Evolutionary conservation across 169 alveolate species (phyloP), one percentile per base, ranked within the genome.

Genomic region (Pseudocohnilembus persalinus): DNA sequence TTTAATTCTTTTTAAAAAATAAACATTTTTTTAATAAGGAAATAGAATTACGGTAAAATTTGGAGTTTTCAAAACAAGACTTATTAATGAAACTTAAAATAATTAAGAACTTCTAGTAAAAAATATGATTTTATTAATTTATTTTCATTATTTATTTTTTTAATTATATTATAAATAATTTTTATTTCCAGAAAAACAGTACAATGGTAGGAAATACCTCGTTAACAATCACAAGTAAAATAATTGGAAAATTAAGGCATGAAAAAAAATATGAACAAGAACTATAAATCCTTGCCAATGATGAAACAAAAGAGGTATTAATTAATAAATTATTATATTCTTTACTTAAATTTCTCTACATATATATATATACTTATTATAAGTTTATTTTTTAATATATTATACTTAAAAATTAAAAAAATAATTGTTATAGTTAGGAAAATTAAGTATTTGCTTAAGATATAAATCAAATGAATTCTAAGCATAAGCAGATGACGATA

Each of bases 21-120:
- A 27, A 0, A 76, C 4, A 0, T 76, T 0, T 24, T 76, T 6
- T 25, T 31, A 76, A 29, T 0, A 31, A 77, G 82, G 82, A 1
- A 81, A 76, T 85, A 86, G 87, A 81, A 63, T 86, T n/a, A 86
- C 90, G 6, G 32, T 86, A 24, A 86, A 86, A 75, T 27, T 86
- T 20, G 90, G 90, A 25, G 75, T 79, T n/a, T 86, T 86, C 29
- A 68, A 73, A 29, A 86, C 90, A 1, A 86, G 83, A 31, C 31
- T 86, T 24, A n/a, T n/a, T 15, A 49, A 78, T 11, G 90, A 86
- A 29, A 85, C 86, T n/a, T 27, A 78, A 24, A 82, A 79, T 74
- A 78, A 79, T 30, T 32, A 79, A 33, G 81, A 34, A 30, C 68
- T 86, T 31, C 35, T 86, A 29, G 90, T 80, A 64, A 26, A n/a